Evolutionary conservation across 345 rosid genomes (phyloP).

Genomic region (Salix koriyanagi): DNA sequence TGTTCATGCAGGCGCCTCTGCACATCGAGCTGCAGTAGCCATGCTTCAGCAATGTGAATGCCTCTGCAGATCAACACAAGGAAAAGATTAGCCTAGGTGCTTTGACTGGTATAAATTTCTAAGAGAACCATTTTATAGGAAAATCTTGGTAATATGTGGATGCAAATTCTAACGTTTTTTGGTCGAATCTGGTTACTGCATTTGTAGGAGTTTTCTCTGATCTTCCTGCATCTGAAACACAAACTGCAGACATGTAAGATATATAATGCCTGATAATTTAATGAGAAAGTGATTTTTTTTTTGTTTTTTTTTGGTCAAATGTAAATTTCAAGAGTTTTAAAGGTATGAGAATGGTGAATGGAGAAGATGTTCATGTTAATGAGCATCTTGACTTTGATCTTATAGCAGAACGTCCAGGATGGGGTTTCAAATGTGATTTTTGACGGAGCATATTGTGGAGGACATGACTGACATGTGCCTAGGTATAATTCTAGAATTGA

Average conservation of each 20-base stretch:
- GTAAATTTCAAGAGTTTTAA: not conserved
- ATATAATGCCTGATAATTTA: not conserved
- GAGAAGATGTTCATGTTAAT: too few relatives aligned
- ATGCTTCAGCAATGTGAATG: conserved; percentile 22
- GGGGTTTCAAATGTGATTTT: too few relatives aligned
- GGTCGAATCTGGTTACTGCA: not conserved
- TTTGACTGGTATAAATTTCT: not conserved
- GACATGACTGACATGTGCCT: too few relatives aligned
- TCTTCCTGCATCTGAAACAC: conserved; percentile 3
- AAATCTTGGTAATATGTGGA: not conserved
- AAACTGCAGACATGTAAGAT: not conserved
- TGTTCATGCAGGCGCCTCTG: conserved; percentile 32
- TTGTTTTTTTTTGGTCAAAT: not conserved
- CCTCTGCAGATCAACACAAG: conserved; percentile 9
- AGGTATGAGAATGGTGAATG: too few relatives aligned
- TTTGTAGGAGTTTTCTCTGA: not conserved
- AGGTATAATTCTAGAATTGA: too few relatives aligned
- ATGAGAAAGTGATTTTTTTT: not conserved
- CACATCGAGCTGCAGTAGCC: conserved; percentile 30
- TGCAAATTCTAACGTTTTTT: conserved; percentile 2
- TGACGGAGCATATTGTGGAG: too few relatives aligned
- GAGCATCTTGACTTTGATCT: too few relatives aligned
- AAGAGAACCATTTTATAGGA: too few relatives aligned
- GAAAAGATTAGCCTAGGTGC: not conserved
- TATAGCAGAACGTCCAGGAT: too few relatives aligned